Evolutionary conservation across 1,139 yeast genomes (phyloP).

Genomic region (Suhomyces chickasaworum): DNA sequence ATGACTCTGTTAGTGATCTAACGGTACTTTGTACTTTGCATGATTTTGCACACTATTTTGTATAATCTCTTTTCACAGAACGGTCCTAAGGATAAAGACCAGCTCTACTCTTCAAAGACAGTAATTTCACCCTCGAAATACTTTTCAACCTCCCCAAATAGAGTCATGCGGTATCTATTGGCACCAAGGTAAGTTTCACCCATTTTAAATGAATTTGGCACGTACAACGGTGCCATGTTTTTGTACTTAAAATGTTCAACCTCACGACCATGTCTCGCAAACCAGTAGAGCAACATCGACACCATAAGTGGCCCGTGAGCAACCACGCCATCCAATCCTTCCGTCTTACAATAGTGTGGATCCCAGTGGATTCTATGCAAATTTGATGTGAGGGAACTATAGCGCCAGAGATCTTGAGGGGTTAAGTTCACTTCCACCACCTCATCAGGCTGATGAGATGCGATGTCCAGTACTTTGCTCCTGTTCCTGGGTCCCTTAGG

Average conservation of each 20-base stretch:
- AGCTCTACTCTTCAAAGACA: not conserved
- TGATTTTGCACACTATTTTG: too few species aligned
- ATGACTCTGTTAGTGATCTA: too few species aligned
- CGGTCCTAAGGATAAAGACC: not conserved
- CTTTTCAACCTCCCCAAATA: not conserved
- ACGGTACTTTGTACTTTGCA: too few species aligned
- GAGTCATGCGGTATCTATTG: not conserved
- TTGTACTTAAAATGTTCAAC: slow-evolving; percentile 45
- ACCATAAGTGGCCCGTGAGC: slow-evolving; percentile 85
- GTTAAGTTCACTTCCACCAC: not conserved
- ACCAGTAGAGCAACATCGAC: slow-evolving; percentile 58
- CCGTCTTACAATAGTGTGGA: slow-evolving; percentile 53
- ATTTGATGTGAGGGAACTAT: slow-evolving; percentile 75
- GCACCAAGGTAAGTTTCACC: not conserved
- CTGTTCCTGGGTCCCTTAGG: not conserved
- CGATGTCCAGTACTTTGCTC: not conserved
- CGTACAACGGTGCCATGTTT: slow-evolving; percentile 52
- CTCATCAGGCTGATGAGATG: not conserved
- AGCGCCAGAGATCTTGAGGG: slow-evolving; percentile 46
- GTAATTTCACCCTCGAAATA: slow-evolving; percentile 4
- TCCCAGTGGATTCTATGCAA: slow-evolving; percentile 84
- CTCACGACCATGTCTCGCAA: slow-evolving; percentile 23
- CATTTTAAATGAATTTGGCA: slow-evolving; percentile 15
- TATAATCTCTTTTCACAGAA: too few species aligned
- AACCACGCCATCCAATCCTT: slow-evolving; percentile 61